Base-by-base conservation (phyloP, 208 protist genomes). In the Leptomonas pyrrhocoris region DNA sequence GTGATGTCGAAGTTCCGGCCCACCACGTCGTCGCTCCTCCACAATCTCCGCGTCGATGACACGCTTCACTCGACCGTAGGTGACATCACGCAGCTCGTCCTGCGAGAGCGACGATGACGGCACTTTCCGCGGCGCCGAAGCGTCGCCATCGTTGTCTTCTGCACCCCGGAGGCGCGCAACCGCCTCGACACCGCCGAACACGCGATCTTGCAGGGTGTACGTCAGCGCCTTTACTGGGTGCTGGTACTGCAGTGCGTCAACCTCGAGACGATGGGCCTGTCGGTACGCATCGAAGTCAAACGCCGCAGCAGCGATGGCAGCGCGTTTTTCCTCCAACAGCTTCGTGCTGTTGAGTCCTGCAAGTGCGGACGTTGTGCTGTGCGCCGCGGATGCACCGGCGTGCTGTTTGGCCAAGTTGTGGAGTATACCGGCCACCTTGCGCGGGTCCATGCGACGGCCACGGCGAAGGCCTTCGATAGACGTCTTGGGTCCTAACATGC, bases 1-100 rank as follows among this genome's bases (percentile, higher is more conserved):
- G 69, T 95, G 88, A 38, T 59, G 53, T 27, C 42, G 53, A 48
- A 96, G 85, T 50, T 86, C 74, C 27, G 91, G 91, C 8, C 86
- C 85, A n/a, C 79, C 78, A 34, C 80, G 80, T 16, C 73, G 80
- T 53, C 88, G 88, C 74, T 96, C 88, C 64, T 91, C 86, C 48
- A 80, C 83, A 42, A 93, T 74, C 43, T 57, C 78, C 16, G 82
- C 73, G 64, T 96, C 91, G 12, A 78, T 64, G n/a, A 80, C 60
- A n/a, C 84, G 80, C 27, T 53, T 63, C 45, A 96, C 79, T 3
- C 77, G 75, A 28, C 68, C 70, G 68, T 83, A 80, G 13, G 79
- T 96, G 21, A 67, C 74, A 62, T 94, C 83, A 38, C 85, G 79
- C 55, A 94, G 75, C 50, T 93, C 86, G 74, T 96, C 91, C 43